A percentile compares a stretch with the other conserved stretches of the same genome.
phyloP scores from a whole-genome alignment of 768 basidiomycete genomes.

The Termitomyces sp. region DNA sequence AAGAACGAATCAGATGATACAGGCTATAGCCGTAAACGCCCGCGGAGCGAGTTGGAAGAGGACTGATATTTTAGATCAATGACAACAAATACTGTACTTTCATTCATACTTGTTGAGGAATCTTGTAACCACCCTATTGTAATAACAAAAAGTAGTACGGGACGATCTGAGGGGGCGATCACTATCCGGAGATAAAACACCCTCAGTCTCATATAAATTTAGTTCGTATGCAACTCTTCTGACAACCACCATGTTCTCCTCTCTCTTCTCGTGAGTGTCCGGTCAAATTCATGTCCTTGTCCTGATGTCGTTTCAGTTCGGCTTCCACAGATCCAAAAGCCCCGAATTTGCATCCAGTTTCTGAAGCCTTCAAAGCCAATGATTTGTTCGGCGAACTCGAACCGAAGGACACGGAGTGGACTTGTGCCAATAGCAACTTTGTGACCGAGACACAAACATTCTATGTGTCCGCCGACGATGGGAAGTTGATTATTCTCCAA shows the following conservation, averaged over 20 bases:
- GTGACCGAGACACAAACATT: slow-evolving; percentile 87
- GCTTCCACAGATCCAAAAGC: slow-evolving; percentile 56
- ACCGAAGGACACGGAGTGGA: slow-evolving; percentile 75
- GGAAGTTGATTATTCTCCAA: slow-evolving; percentile 14
- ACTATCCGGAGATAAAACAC: neutral
- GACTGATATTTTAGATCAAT: slow-evolving; percentile 13
- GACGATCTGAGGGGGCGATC: neutral
- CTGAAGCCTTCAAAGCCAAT: slow-evolving; percentile 45
- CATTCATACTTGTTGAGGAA: neutral
- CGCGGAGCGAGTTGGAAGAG: slow-evolving; percentile 18
- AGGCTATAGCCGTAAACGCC: slow-evolving; percentile 24
- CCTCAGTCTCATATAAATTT: slow-evolving; percentile 8
- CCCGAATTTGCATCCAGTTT: slow-evolving; percentile 81
- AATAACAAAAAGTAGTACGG: neutral
- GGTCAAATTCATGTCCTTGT: neutral
- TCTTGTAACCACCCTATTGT: neutral
- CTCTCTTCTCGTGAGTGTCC: slow-evolving; percentile 68
- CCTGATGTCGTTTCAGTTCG: slow-evolving; percentile 32
- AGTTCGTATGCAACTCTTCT: slow-evolving; percentile 7
- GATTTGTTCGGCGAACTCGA: slow-evolving; percentile 75
- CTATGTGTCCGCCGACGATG: slow-evolving; percentile 45
- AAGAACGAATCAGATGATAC: neutral
- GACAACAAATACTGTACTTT: neutral
- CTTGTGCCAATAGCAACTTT: slow-evolving; percentile 76
- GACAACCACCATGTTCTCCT: slow-evolving; percentile 63